Percentiles rank a stretch among this genome's conserved stretches.
phyloP scores from a whole-genome alignment of 345 rosid genomes.

The sweet orange (Citrus sinensis) region DVS_A1.0 CM039162.1:6320501-6321000 shows the following conservation, averaged over 20 bases:
- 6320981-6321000: not conserved
- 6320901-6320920: slow-evolving; percentile 88
- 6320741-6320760: slow-evolving; percentile 4
- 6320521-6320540: slow-evolving; percentile 91
- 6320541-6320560: slow-evolving; percentile 54
- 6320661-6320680: slow-evolving; percentile 79
- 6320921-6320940: slow-evolving; percentile 85
- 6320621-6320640: slow-evolving; percentile 97
- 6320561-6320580: slow-evolving; percentile 99
- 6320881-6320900: slow-evolving; percentile 64
- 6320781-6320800: not conserved
- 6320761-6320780: not conserved
- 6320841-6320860: slow-evolving; percentile 61
- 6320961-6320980: not conserved
- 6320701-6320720: slow-evolving; percentile 82
- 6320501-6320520: slow-evolving; percentile 92
- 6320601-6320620: slow-evolving; percentile 95
- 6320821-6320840: slow-evolving; percentile 73
- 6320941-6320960: slow-evolving; percentile 15
- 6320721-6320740: slow-evolving; percentile 11
- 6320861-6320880: slow-evolving; percentile 88
- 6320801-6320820: not conserved
- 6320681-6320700: slow-evolving; percentile 87
- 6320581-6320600: slow-evolving; percentile 69
- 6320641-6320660: slow-evolving; percentile 74